These are phyloP conservation scores for Cystobasidium slooffiae DNA, from an alignment of 1,284 basidiomycete species.

Conservation along the genomic window DNA sequence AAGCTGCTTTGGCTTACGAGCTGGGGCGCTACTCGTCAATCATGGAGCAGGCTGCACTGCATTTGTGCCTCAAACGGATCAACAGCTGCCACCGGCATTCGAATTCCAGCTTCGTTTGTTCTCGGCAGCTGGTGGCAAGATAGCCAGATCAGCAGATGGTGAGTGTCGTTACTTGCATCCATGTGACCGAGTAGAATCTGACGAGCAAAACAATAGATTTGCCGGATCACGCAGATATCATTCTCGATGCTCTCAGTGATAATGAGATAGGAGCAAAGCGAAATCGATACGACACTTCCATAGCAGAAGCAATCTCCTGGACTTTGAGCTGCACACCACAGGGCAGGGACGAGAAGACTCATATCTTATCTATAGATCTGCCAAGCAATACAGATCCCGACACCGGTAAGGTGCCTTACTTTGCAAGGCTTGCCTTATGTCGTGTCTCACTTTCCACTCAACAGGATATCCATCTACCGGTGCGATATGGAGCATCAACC, in stretches of 20 bases:
- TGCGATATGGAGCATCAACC: conserved; percentile 37
- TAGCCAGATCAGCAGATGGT: conserved; percentile 34
- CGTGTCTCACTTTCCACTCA: neutral
- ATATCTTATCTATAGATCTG: conserved; percentile 40
- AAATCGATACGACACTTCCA: conserved; percentile 27
- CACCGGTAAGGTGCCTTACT: no score
- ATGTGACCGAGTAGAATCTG: neutral
- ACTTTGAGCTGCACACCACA: conserved; percentile 28
- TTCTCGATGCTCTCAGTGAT: conserved; percentile 44
- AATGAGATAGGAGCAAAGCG: conserved; percentile 35
- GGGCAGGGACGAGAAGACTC: conserved; percentile 14
- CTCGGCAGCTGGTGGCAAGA: conserved; percentile 39
- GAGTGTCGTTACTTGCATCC: neutral
- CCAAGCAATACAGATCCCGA: conserved; percentile 45
- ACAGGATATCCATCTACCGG: conserved; percentile 11
- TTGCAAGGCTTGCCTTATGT: no score
- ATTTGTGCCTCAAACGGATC: conserved; percentile 42
- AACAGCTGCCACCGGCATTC: conserved; percentile 29
- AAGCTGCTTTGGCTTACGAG: conserved; percentile 33
- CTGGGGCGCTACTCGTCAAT: conserved; percentile 44
- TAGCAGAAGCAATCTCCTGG: conserved; percentile 28
- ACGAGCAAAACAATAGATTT: conserved; percentile 18
- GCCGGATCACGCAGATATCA: conserved; percentile 40
- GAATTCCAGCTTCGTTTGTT: conserved; percentile 44
- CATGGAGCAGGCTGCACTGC: conserved; percentile 39